phyloP scores from a whole-genome alignment of 768 basidiomycete species.

The Leucosporidium yakuticum region DNA sequence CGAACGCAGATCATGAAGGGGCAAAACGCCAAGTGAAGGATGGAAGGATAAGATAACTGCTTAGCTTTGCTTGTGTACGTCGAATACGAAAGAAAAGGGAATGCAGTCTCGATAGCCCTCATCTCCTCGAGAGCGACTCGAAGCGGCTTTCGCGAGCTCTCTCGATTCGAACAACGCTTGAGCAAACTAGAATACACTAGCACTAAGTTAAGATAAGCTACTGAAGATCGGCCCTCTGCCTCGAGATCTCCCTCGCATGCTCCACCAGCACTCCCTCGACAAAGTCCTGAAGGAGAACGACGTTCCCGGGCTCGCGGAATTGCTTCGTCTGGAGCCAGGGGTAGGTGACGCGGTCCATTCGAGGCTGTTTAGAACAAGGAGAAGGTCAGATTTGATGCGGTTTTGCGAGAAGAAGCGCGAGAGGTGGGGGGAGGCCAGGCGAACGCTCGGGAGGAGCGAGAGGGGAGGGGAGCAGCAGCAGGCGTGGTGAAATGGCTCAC shows the following conservation, averaged over 20 bases:
- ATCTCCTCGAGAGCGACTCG: too few species aligned
- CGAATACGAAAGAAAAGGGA: background rate
- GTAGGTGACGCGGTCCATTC: slow-evolving; percentile 1
- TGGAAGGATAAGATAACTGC: background rate
- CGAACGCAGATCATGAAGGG: background rate
- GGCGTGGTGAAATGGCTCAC: too few species aligned
- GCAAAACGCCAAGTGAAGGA: background rate
- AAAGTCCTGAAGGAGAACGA: background rate
- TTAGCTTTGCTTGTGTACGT: background rate
- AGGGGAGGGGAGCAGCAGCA: too few species aligned
- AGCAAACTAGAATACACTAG: too few species aligned
- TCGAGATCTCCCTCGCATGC: slow-evolving; percentile 5
- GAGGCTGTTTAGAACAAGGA: background rate
- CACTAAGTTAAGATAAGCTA: background rate
- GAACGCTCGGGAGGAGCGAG: too few species aligned
- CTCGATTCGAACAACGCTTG: too few species aligned
- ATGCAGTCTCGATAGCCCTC: background rate
- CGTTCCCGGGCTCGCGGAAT: background rate
- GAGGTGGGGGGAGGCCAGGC: too few species aligned
- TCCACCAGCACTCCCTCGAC: slow-evolving; percentile 3
- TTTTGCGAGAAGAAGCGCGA: too few species aligned
- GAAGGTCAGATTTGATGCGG: too few species aligned
- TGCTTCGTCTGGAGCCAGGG: background rate
- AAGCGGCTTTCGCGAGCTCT: too few species aligned
- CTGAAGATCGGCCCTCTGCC: background rate